phyloP scores from a whole-genome alignment of 2,329 filamentous ascomycete genomes.

The Sporothrix schenckii region DNA sequence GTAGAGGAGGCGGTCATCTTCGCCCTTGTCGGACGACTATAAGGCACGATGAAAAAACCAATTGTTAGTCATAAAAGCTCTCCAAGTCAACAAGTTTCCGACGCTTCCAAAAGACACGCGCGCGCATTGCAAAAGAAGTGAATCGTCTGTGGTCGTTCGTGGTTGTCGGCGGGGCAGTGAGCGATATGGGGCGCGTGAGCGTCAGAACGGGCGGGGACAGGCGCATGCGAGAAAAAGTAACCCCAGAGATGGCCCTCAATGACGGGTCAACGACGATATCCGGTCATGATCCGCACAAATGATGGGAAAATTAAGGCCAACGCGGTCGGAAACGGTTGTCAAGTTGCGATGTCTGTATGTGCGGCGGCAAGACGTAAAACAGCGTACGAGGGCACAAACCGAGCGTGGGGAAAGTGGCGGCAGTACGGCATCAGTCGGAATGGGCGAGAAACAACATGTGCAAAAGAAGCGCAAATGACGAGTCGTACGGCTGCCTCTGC shows the following conservation, averaged over 20 bases:
- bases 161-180: slow-evolving; percentile 14
- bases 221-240: slow-evolving; percentile 8
- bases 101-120: background rate
- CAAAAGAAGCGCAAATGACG: background rate
- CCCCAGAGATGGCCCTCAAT: background rate
- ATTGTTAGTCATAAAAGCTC: slow-evolving; percentile 4
- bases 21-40: slow-evolving; percentile 83
- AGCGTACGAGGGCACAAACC: slow-evolving; percentile 23
- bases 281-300: background rate
- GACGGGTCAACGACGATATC: background rate
- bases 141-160: background rate
- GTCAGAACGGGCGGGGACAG: slow-evolving; percentile 21
- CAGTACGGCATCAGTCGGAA: slow-evolving; percentile 17
- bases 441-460: background rate
- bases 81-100: background rate
- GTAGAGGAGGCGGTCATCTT: slow-evolving; percentile 90
- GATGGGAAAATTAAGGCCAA: background rate
- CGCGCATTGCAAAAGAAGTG: slow-evolving; percentile 1
- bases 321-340: background rate
- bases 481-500: slow-evolving; percentile 6
- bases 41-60: slow-evolving; percentile 29
- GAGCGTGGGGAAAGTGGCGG: slow-evolving; percentile 11
- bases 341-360: slow-evolving; percentile 8
- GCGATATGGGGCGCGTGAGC: slow-evolving; percentile 22
- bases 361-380: background rate